Evolutionary conservation across 2,329 filamentous ascomycete genomes (phyloP), one percentile per base, ranked within the genome.

Genomic region (Epichloe gansuensis): DNA sequence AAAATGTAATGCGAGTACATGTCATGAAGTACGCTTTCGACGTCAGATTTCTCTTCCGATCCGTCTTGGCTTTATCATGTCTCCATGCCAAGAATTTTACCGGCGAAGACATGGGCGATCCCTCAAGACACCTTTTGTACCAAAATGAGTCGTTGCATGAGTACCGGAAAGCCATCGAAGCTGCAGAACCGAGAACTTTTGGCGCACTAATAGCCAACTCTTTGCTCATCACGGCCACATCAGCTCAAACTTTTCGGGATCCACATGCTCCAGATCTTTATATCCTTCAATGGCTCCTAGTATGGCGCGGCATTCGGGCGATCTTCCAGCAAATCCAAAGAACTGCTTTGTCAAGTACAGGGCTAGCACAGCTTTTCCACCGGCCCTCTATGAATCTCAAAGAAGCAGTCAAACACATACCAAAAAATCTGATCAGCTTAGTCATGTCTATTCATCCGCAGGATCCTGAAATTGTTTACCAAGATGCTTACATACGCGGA

Each of bases 1-100:
- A 62, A 53, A 60, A 70, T 8, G 66, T 74, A 23, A 67, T 80
- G 53, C 70, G 69, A 53, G 66, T 72, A 27, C 67, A 65, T 23
- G 63, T 80, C 43, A 71, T 77, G 6, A 68, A 73, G 39, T 68
- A 74, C 40, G 77, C 76, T 42, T 77, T 79, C 49, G 61, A 69
- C 47, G 70, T 68, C n/a, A 72, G 70, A 0, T 80, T 80, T 55
- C 69, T 80, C 36, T 75, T 80, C 73, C 67, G 79, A 56, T 72
- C 70, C 7, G 55, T 80, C n/a, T 70, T 80, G 54, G 76, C 69
- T 11, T 65, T 79, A 1, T 70, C 77, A 0, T 70, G 74, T 17
- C 63, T 76, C 23, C 74, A 79, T 55, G 49, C 49, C 40, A 49
- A 13, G 23, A 38, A 47, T 21, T 35, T 27, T 25, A 49, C 40